Evolutionary conservation across 345 rosid species (phyloP), one percentile per base, ranked within the genome.

Genomic region (Hibiscus trionum): DNA sequence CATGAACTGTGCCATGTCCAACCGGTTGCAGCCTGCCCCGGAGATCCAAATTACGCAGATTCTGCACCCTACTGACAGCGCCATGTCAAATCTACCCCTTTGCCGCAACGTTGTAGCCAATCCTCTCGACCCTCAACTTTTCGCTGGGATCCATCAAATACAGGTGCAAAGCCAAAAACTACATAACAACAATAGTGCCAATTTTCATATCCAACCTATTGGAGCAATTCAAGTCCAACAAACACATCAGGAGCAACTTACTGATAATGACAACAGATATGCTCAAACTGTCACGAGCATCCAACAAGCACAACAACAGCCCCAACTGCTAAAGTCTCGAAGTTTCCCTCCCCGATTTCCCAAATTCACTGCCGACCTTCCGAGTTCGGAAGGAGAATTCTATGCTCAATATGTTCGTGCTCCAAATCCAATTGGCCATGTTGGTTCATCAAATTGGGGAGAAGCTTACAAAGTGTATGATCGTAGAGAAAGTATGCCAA

Each of bases 1-100:
- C 37, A 66, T 66, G 70, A 66, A 46, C 70, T 66, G 70, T 46
- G 70, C 70, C 56, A 46, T 66, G 35, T 14, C 70, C 37, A 66
- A 66, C 21, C 56, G 1, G 49, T 46, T 46, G 53, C 56, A 12
- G 56, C 12, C 70, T 46, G 70, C 19, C 33, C 24, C 17, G 16
- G 33, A 46, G 55, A 66, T 66, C 53, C 52, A 39, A 42, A 29
- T 11, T 16, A 65, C 31, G 46, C 55, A 6, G 19, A 66, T 21
- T 3, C 35, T 44, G 19, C 7, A 47, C 53, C 70, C 69, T 10
- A 11, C 31, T 11, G 53, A 11, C 5, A 42, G 53, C 2, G 17
- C 69, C 69, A 9, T 44, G 49, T 44, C 49, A 44, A 47, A 11
- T 47, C 52, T 11, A 47, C n/a, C 16, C 0, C n/a, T 47, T 47